Evolutionary conservation across 768 basidiomycete genomes (phyloP).

Genomic region (Suillus hirtellus): DNA sequence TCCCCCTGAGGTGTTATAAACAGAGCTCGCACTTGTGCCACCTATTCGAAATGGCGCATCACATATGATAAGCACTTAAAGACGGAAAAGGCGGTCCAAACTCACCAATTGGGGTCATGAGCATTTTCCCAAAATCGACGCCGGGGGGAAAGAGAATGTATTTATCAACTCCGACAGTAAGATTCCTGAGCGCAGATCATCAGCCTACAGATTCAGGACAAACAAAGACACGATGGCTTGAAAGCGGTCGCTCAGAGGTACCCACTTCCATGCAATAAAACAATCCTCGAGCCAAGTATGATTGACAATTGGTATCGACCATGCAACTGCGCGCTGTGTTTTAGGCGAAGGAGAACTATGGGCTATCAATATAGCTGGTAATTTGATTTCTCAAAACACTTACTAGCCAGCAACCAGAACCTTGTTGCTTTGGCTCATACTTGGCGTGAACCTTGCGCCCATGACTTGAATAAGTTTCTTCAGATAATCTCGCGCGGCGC

Average conservation of each 20-base stretch:
- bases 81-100: background rate
- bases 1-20: slow-evolving; percentile 19
- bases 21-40: background rate
- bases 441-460: slow-evolving; percentile 82
- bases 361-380: background rate
- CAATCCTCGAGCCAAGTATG: slow-evolving; percentile 93
- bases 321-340: slow-evolving; percentile 68
- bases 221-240: background rate
- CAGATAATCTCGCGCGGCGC: slow-evolving; percentile 83
- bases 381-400: slow-evolving; percentile 29
- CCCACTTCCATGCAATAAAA: slow-evolving; percentile 69
- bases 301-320: slow-evolving; percentile 87
- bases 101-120: slow-evolving; percentile 26
- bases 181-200: slow-evolving; percentile 29
- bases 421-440: slow-evolving; percentile 76
- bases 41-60: background rate
- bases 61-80: background rate
- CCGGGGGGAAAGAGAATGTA: slow-evolving; percentile 71
- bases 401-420: slow-evolving; percentile 84
- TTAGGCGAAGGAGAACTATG: slow-evolving; percentile 50
- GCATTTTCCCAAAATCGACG: slow-evolving; percentile 56
- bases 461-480: slow-evolving; percentile 76
- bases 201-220: background rate
- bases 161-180: slow-evolving; percentile 63
- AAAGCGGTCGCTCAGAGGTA: background rate